Base-by-base conservation (phyloP, 2,329 filamentous ascomycete species). In the Rhinocladiella mackenziei region DNA sequence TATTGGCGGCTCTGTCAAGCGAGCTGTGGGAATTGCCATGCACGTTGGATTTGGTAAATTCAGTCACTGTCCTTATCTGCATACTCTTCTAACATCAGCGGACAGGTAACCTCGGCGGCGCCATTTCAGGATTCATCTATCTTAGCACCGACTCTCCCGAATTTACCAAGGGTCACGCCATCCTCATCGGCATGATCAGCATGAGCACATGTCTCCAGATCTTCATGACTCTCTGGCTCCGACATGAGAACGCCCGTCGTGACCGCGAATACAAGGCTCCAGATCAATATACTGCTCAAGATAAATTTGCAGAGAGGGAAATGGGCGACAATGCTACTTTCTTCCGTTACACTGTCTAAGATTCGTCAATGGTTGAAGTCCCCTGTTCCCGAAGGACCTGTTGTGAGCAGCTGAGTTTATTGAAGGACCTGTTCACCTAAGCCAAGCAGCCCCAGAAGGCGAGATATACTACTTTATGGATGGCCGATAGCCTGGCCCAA, bases 31-130 rank as follows among this genome's bases (percentile, higher is more conserved):
- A 0, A 69, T 95, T 1, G 89, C 89, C 0, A 81, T 95, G 53
- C 84, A 95, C 41, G 92, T 96, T 47, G 89, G 84, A 13, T 94
- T 87, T 86, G 89, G 89, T 30, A 95, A 96, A 60, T 69, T n/a
- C n/a, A n/a, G n/a, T n/a, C n/a, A n/a, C 95, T 34, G 94, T 92
- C 62, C 88, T 89, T 28, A 78, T 94, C 15, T 83, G 29, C 19
- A 3, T 20, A 17, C 18, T 7, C 5, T 17, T n/a, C 38, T 47
- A 19, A 42, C 26, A 4, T 13, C 17, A 5, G 94, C 48, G 64
- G 62, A 4, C 68, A 51, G 48, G 48, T 37, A 55, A 50, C 33
- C 39, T 52, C 13, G 49, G 41, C 9, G 48, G 41, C 26, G 39
- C 38, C 17, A 48, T 55, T 19, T 38, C 50, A 18, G 70, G 66